A percentile compares a stretch with the other conserved stretches of the same genome.
Conservation (phyloP, 1,284 basidiomycete genomes). For the Cutaneotrichosporon cavernicola region DNA sequence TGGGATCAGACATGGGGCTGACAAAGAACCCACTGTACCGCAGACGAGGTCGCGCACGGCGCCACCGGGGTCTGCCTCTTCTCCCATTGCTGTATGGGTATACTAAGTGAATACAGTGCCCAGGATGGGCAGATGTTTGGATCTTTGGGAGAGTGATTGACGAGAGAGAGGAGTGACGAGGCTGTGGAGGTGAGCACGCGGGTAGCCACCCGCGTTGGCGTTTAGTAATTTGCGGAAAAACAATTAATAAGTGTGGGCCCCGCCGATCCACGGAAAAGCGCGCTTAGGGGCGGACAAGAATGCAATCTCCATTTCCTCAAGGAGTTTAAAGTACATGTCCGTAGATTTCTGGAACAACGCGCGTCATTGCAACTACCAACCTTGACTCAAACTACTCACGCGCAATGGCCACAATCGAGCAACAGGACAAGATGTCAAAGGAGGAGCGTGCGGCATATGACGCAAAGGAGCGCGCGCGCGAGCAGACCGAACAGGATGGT, state of each 20-base stretch:
- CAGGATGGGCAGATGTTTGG: neutral
- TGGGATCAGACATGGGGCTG: slow-evolving; percentile 27
- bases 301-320: neutral
- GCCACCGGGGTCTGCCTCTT: slow-evolving; percentile 11
- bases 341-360: no score
- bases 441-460: slow-evolving; percentile 75
- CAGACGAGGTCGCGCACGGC: slow-evolving; percentile 55
- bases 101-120: neutral
- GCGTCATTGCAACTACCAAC: no score
- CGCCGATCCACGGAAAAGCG: neutral
- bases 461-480: slow-evolving; percentile 65
- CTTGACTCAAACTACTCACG: neutral
- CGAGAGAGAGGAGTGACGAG: neutral
- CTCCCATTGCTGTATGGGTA: slow-evolving; percentile 5
- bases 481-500: slow-evolving; percentile 82
- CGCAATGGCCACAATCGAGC: neutral
- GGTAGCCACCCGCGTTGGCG: neutral
- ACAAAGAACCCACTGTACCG: slow-evolving; percentile 51
- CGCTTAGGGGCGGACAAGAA: neutral
- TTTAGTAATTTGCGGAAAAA: neutral
- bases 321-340: no score
- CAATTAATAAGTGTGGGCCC: neutral
- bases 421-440: slow-evolving; percentile 65
- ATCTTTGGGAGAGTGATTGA: no score
- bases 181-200: neutral